Conservation (phyloP, 2,329 filamentous ascomycete species). For the Ascochyta pisi region DNA sequence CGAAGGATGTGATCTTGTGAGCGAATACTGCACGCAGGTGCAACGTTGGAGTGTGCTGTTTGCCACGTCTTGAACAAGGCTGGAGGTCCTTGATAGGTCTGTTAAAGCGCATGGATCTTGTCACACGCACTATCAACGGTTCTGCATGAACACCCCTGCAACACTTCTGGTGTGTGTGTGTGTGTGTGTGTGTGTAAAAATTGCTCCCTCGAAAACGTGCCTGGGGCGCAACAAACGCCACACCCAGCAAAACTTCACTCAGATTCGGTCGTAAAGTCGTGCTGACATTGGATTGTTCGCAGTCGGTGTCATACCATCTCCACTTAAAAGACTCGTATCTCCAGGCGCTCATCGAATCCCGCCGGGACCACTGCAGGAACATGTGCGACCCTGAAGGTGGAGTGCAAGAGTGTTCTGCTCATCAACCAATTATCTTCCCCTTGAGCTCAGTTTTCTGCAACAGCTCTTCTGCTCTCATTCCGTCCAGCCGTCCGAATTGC, state of each 20-base stretch:
- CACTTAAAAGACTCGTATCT: not conserved
- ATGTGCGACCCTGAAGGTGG: not conserved
- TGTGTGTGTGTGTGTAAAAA: not conserved
- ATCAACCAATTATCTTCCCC: constrained; percentile 20
- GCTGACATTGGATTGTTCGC: not conserved
- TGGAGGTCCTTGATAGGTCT: not conserved
- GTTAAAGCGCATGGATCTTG: not conserved
- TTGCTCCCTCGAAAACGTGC: not conserved
- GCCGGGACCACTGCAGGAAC: constrained; percentile 1
- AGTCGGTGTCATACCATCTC: not conserved
- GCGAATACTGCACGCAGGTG: constrained; percentile 3
- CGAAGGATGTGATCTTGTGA: constrained; percentile 10
- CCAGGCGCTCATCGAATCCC: constrained; percentile 1
- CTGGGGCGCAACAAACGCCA: not conserved
- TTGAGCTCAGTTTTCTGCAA: constrained; percentile 19
- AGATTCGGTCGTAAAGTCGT: not conserved
- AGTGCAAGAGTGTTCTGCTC: not conserved
- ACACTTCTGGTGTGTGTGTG: not conserved
- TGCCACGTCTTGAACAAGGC: constrained; percentile 7
- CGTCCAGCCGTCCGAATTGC: constrained; percentile 19
- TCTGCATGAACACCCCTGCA: constrained; percentile 4
- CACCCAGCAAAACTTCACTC: not conserved
- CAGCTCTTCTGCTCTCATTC: constrained; percentile 18
- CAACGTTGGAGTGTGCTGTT: constrained; percentile 5
- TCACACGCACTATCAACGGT: constrained; percentile 5